Evolutionary conservation across 202 grass and related monocot genomes (phyloP).

Genomic region (Saccharum hybrid): DNA sequence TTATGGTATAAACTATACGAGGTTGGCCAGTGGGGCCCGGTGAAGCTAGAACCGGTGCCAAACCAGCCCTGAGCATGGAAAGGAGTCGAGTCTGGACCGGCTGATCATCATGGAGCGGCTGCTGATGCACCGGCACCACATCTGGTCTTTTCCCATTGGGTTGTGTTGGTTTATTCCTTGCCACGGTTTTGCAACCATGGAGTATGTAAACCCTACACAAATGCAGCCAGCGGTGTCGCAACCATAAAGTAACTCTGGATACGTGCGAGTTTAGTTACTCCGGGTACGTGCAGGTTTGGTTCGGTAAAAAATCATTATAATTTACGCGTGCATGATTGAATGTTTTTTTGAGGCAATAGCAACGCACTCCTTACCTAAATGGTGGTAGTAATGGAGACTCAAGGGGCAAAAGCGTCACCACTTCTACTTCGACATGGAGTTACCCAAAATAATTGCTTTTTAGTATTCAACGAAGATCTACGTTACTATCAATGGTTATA

Average conservation of each 20-base stretch:
- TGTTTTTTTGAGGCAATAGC: no score
- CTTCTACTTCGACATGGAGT: neutral
- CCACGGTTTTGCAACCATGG: neutral
- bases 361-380: neutral
- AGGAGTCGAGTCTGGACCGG: no score
- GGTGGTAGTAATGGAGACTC: neutral
- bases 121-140: no score
- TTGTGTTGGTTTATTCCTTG: no score
- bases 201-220: no score
- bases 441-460: no score
- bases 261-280: no score
- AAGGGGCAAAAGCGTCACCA: neutral
- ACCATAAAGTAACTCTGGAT: neutral
- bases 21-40: neutral
- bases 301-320: neutral
- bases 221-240: no score
- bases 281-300: neutral
- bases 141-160: neutral
- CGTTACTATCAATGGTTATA: neutral
- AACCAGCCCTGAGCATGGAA: no score
- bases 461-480: neutral
- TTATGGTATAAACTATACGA: neutral
- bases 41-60: no score
- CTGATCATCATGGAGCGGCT: no score
- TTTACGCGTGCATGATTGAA: neutral